A percentile compares a stretch with the other conserved stretches of the same genome.
Conservation (phyloP, 257 asterid genomes). For the Voacanga thouarsii region DNA sequence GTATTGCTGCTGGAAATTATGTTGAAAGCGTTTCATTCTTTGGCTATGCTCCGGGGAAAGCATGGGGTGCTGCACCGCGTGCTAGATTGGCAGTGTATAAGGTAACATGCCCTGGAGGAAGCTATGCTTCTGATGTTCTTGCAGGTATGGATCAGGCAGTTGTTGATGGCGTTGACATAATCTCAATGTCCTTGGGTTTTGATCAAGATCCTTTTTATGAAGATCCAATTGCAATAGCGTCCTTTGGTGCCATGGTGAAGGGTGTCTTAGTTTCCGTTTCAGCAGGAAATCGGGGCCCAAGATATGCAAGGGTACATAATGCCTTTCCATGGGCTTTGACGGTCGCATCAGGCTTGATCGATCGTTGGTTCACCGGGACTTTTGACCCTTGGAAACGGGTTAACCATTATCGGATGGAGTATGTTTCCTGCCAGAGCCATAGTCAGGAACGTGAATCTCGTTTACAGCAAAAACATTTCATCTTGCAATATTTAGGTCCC, state of each 20-base stretch:
- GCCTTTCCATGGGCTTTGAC: constrained; percentile 61
- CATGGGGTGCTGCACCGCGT: constrained; percentile 23
- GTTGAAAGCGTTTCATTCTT: constrained; percentile 37
- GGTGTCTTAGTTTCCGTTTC: constrained; percentile 57
- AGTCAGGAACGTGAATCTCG: constrained; percentile 24
- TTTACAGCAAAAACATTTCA: constrained; percentile 35
- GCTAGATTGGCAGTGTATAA: constrained; percentile 42
- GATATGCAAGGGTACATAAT: constrained; percentile 32
- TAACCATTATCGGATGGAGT: constrained; percentile 43
- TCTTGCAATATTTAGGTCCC: constrained; percentile 21
- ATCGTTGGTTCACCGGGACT: constrained; percentile 42
- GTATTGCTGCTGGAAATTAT: constrained; percentile 43
- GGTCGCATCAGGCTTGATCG: constrained; percentile 49
- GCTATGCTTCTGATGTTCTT: constrained; percentile 42
- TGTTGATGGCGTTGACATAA: constrained; percentile 50
- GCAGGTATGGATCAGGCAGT: constrained; percentile 64
- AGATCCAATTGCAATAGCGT: constrained; percentile 55
- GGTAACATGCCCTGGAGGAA: constrained; percentile 47
- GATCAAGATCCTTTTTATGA: constrained; percentile 29
- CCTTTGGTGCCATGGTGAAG: constrained; percentile 62
- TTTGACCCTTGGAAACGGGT: constrained; percentile 33
- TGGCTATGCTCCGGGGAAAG: constrained; percentile 41
- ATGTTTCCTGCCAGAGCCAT: constrained; percentile 18
- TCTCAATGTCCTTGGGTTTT: constrained; percentile 47
- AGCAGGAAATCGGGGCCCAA: constrained; percentile 44